Evolutionary conservation across 2,329 filamentous ascomycete species (phyloP).

Genomic region (Aspergillus sclerotialis): DNA sequence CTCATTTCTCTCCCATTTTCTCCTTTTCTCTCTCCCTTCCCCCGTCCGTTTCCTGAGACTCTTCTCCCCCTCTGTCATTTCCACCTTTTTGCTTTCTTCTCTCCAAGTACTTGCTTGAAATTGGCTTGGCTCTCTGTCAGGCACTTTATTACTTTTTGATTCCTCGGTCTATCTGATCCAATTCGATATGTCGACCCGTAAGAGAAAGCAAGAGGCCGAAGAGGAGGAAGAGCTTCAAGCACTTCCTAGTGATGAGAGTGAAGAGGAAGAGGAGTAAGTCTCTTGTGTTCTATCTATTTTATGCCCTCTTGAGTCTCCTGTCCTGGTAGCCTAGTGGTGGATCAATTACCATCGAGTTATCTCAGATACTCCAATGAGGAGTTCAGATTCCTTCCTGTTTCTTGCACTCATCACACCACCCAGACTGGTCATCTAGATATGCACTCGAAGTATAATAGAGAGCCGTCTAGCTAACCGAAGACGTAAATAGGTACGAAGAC

Average conservation of each 20-base stretch:
- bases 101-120: conserved; percentile 1
- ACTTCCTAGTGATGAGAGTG: conserved; percentile 44
- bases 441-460: not conserved
- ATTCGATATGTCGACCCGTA: conserved; percentile 39
- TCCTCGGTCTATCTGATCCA: conserved; percentile 3
- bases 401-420: no score
- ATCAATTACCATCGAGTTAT: no score
- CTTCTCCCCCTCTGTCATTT: not conserved
- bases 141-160: conserved; percentile 4
- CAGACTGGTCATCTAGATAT: no score
- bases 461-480: not conserved
- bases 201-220: conserved; percentile 44
- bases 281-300: not conserved
- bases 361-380: not conserved
- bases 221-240: conserved; percentile 42
- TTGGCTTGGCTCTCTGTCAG: conserved; percentile 7
- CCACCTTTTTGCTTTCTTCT: conserved; percentile 2
- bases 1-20: no score
- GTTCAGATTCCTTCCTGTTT: not conserved
- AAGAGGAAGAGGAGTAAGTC: conserved; percentile 46
- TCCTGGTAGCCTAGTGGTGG: no score
- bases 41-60: conserved; percentile 38
- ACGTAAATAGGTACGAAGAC: conserved; percentile 26
- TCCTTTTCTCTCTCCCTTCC: conserved; percentile 45
- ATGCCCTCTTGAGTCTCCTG: not conserved